These are phyloP conservation scores for Moricandia moricandioides DNA, from an alignment of 345 rosid genomes.

Conservation along the genomic window DNA sequence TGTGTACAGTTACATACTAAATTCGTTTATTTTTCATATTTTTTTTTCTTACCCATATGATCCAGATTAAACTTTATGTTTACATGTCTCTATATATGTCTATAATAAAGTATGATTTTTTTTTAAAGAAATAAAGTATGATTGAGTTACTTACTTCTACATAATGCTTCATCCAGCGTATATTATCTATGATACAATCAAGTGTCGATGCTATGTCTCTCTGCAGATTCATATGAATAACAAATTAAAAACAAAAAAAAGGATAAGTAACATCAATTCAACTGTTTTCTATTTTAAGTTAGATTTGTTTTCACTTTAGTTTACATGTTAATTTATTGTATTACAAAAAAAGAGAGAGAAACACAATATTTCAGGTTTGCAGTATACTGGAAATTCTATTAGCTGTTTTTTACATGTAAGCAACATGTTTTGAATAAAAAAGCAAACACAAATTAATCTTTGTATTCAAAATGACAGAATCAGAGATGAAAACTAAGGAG, in stretches of 20 bases:
- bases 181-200: not conserved
- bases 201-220: conserved; percentile 3
- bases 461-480: not conserved
- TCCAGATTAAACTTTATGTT: not conserved
- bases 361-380: too few relatives aligned
- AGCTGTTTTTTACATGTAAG: not conserved
- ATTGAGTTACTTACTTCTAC: conserved; percentile 26
- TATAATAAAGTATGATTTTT: not conserved
- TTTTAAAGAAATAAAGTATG: not conserved
- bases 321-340: too few relatives aligned
- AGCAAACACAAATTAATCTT: not conserved
- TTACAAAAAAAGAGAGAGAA: too few relatives aligned
- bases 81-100: not conserved
- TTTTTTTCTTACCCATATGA: not conserved
- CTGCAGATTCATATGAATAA: not conserved
- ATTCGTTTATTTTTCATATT: not conserved
- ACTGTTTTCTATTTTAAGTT: too few relatives aligned
- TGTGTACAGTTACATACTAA: not conserved
- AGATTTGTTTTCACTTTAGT: too few relatives aligned
- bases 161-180: not conserved
- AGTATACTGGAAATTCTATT: not conserved
- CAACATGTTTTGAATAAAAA: not conserved
- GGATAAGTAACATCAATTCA: too few relatives aligned
- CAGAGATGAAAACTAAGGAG: not conserved
- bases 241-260: not conserved